Conservation (phyloP, 305 asterid species). For the Fraxinus dipetala region DNA sequence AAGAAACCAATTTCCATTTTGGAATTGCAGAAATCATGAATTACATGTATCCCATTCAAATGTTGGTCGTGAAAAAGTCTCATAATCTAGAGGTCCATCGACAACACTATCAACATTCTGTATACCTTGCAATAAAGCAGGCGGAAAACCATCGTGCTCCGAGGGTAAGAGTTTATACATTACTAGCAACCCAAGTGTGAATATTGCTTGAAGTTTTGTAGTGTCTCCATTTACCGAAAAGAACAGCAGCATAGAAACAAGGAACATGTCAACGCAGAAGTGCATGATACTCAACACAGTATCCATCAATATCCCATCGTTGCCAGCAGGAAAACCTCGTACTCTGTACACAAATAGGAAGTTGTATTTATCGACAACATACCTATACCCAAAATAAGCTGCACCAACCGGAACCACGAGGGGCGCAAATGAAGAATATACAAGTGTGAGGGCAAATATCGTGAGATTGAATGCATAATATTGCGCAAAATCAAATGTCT, state of each 20-base stretch:
- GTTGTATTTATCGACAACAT: conserved; percentile 88
- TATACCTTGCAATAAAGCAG: conserved; percentile 70
- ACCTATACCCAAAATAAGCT: conserved; percentile 84
- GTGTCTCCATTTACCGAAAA: conserved; percentile 81
- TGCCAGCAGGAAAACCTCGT: conserved; percentile 97
- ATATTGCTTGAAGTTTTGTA: conserved; percentile 89
- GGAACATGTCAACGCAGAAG: conserved; percentile 78
- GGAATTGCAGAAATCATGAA: conserved; percentile 34
- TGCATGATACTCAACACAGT: conserved; percentile 78
- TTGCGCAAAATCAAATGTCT: conserved; percentile 91
- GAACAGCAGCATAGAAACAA: conserved; percentile 76
- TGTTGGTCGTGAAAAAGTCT: conserved; percentile 80
- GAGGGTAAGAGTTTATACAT: conserved; percentile 76
- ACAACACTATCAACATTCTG: conserved; percentile 67
- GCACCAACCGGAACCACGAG: conserved; percentile 97
- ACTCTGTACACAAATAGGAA: conserved; percentile 90
- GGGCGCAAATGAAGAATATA: conserved; percentile 86
- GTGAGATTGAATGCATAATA: conserved; percentile 96
- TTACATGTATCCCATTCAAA: conserved; percentile 92
- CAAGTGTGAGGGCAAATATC: conserved; percentile 85
- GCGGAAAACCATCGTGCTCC: conserved; percentile 55
- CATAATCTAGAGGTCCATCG: conserved; percentile 76
- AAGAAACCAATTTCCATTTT: conserved; percentile 13
- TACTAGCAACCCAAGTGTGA: conserved; percentile 77
- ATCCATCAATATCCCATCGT: conserved; percentile 94